Percentiles rank a stretch among this genome's conserved stretches.
phyloP scores from a whole-genome alignment of 768 basidiomycete species.

The Termitomyces sp. region DNA sequence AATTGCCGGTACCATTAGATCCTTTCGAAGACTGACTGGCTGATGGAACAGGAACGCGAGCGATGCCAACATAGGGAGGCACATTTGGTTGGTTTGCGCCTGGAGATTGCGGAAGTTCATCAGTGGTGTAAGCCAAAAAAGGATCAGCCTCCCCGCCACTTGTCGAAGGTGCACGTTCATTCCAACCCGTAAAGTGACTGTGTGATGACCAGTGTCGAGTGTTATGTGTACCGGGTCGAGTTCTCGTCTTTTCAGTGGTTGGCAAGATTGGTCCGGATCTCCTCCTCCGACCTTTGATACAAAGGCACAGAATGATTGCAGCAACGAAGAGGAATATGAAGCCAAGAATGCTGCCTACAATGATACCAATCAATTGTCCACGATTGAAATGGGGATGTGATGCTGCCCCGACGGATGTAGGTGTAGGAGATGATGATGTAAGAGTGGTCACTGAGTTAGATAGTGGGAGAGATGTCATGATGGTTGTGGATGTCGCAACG shows the following conservation, averaged over 20 bases:
- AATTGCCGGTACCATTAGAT: conserved; percentile 33
- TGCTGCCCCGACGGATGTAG: conserved; percentile 11
- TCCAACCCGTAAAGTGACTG: conserved; percentile 40
- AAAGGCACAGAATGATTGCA: conserved; percentile 41
- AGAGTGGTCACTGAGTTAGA: conserved; percentile 19
- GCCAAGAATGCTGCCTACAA: conserved; percentile 59
- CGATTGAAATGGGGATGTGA: conserved; percentile 26
- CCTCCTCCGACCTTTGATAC: conserved; percentile 45
- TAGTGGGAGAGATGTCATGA: conserved; percentile 21
- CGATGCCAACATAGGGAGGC: conserved; percentile 24
- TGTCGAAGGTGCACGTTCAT: conserved; percentile 60
- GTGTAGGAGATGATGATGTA: background rate
- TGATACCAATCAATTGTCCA: conserved; percentile 50
- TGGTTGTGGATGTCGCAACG: conserved; percentile 27
- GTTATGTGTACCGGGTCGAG: background rate
- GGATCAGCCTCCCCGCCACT: conserved; percentile 71
- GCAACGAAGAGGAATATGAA: conserved; percentile 55
- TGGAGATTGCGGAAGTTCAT: conserved; percentile 9
- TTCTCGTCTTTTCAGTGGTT: background rate
- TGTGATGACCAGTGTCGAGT: background rate
- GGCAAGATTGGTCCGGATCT: conserved; percentile 18
- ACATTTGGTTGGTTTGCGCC: conserved; percentile 19
- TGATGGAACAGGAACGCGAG: conserved; percentile 38
- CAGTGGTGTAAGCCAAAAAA: conserved; percentile 44
- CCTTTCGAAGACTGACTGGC: conserved; percentile 33